Base-by-base conservation (phyloP, 495 filamentous ascomycete species). In the Niebla homalea region DNA sequence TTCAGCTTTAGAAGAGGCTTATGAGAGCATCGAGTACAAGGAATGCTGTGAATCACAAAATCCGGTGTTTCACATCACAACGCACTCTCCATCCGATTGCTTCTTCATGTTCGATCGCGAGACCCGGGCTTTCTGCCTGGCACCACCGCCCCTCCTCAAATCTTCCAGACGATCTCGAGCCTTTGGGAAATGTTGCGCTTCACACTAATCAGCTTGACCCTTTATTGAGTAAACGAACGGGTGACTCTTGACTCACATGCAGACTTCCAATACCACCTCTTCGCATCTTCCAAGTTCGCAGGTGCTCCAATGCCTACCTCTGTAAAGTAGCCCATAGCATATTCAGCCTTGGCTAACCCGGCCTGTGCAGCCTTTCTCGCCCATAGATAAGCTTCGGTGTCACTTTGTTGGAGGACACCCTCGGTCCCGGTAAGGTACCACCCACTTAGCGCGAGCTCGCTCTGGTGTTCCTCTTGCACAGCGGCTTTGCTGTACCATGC, bases 331-430 rank as follows among this genome's bases (percentile, higher is more conserved):
- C 92, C 92, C 87, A 98, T 89, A 0, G 92, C 92, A 71, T 94
- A 96, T 65, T 96, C 84, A 0, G 90, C 92, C 71, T 97, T 97
- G 4, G 82, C 77, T 32, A 95, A 67, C 6, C 89, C 87, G 11
- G 84, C 80, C 41, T 78, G 74, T 1, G 92, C 90, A 10, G 92
- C 89, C 64, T 95, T 96, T 2, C 92, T 72, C 7, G 92, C 92
- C 92, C 92, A 98, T 1, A 98, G 77, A 59, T 96, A 98, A 1
- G 92, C 92, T 62, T 98, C 92, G 2, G 86, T 94, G 55, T 98
- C 92, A 55, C 82, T 94, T 62, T 94, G 90, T 60, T 85, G 78
- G 37, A 98, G 68, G 21, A 95, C 84, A 0, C 87, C 87, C 42
- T 93, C 85, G 18, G 79, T 79, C 20, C 92, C 92, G 0, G 92